A percentile compares a stretch with the other conserved stretches of the same genome.
These are phyloP conservation scores for Hagleromyces aurorensis DNA, from an alignment of 805 yeast species.

Conservation along the genomic window DNA sequence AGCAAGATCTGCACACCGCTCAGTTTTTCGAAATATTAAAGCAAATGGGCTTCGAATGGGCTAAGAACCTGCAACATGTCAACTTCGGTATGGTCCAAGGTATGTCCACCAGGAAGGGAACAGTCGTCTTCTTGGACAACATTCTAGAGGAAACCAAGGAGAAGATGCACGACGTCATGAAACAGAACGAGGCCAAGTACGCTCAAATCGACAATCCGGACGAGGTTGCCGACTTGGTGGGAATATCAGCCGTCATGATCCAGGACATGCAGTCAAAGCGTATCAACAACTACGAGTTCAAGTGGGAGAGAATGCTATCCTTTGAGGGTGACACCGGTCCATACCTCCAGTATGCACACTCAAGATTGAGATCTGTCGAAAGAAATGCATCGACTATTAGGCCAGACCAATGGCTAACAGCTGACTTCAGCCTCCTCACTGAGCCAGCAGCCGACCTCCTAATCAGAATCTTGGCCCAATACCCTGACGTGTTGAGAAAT, in stretches of 20 bases:
- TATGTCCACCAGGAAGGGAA: conserved; percentile 97
- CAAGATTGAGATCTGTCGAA: conserved; percentile 90
- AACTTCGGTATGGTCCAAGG: conserved; percentile 98
- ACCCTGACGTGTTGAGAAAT: conserved; percentile 81
- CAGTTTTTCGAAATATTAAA: conserved; percentile 93
- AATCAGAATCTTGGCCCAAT: conserved; percentile 74
- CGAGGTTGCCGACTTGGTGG: conserved; percentile 87
- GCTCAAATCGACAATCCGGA: conserved; percentile 92
- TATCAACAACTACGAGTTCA: conserved; percentile 89
- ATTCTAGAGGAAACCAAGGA: conserved; percentile 90
- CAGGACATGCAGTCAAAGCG: conserved; percentile 99
- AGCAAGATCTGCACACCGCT: conserved; percentile 89
- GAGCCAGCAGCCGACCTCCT: conserved; percentile 67
- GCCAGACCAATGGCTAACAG: conserved; percentile 35
- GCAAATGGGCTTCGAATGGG: conserved; percentile 87
- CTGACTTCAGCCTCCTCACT: conserved; percentile 53
- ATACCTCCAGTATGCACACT: conserved; percentile 95
- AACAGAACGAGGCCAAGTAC: conserved; percentile 81
- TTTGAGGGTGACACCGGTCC: conserved; percentile 99
- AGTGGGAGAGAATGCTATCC: conserved; percentile 97
- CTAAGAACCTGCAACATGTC: conserved; percentile 67
- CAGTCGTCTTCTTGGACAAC: conserved; percentile 94
- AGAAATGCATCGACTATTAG: conserved; percentile 60
- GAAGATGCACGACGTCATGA: conserved; percentile 95
- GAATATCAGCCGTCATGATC: conserved; percentile 96